phyloP scores from a whole-genome alignment of 2,329 filamentous ascomycete genomes.

The Xylaria polymorpha region DNA sequence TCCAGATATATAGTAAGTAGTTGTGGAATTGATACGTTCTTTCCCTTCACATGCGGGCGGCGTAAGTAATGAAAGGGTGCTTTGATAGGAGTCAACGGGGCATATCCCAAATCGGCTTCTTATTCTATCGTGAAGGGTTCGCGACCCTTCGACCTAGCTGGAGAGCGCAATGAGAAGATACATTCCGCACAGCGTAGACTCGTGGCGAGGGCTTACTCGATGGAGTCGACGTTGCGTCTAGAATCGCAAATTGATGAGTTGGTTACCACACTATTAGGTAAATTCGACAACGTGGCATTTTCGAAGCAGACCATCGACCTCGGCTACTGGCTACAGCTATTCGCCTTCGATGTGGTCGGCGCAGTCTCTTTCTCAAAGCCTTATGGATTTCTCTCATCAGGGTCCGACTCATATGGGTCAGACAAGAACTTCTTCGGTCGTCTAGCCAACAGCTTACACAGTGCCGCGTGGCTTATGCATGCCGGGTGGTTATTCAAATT shows the following conservation, averaged over 20 bases:
- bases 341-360: slow-evolving; percentile 37
- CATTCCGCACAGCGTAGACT: slow-evolving; percentile 37
- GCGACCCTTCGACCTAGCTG: slow-evolving; percentile 36
- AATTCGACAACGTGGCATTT: slow-evolving; percentile 22
- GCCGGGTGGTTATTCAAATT: slow-evolving; percentile 21
- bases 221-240: slow-evolving; percentile 38
- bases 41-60: neutral
- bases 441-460: slow-evolving; percentile 11
- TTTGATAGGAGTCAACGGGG: slow-evolving; percentile 19
- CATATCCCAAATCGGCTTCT: slow-evolving; percentile 26
- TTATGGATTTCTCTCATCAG: slow-evolving; percentile 35
- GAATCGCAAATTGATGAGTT: slow-evolving; percentile 34
- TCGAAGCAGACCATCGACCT: slow-evolving; percentile 25
- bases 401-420: slow-evolving; percentile 24
- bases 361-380: slow-evolving; percentile 35
- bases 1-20: slow-evolving; percentile 35
- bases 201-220: slow-evolving; percentile 37
- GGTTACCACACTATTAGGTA: slow-evolving; percentile 10
- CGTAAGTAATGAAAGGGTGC: neutral
- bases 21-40: neutral
- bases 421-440: slow-evolving; percentile 32
- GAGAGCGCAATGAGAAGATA: slow-evolving; percentile 36
- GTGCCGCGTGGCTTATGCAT: slow-evolving; percentile 30
- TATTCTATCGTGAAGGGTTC: slow-evolving; percentile 34
- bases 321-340: slow-evolving; percentile 34